Percentiles rank a stretch among this genome's conserved stretches.
Conservation (phyloP, 2,329 filamentous ascomycete species). For the Saccharata proteae region DNA sequence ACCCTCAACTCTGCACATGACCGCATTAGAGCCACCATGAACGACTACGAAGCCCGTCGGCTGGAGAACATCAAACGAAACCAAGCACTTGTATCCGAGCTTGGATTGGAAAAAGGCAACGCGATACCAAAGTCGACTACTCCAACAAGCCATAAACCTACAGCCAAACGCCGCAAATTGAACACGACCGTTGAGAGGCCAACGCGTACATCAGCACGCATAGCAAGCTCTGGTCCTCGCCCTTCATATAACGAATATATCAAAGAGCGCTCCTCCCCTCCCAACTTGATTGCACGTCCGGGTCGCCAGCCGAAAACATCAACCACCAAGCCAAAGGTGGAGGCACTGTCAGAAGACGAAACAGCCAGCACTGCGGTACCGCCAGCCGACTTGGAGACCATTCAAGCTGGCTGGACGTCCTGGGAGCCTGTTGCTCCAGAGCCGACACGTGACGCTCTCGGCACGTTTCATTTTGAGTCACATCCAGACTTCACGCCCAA, state of each 20-base stretch:
- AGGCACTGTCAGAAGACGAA: not conserved
- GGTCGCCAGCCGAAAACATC: not conserved
- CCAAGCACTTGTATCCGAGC: slow-evolving; percentile 33
- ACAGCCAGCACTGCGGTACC: not conserved
- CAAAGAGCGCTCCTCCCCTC: no score
- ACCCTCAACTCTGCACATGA: no score
- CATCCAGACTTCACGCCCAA: slow-evolving; percentile 38
- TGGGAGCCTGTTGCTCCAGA: slow-evolving; percentile 30
- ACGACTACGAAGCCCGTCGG: slow-evolving; percentile 34
- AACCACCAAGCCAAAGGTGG: not conserved
- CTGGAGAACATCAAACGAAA: slow-evolving; percentile 39
- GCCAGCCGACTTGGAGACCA: slow-evolving; percentile 15
- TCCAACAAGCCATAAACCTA: slow-evolving; percentile 12
- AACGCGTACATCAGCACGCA: slow-evolving; percentile 35
- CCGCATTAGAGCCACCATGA: no score
- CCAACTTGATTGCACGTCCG: no score
- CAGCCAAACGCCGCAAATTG: slow-evolving; percentile 30
- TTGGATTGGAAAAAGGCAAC: slow-evolving; percentile 30
- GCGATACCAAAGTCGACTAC: slow-evolving; percentile 9
- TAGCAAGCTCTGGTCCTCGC: slow-evolving; percentile 28
- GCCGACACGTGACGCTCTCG: slow-evolving; percentile 31
- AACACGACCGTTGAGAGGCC: slow-evolving; percentile 17
- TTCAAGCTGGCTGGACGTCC: slow-evolving; percentile 29
- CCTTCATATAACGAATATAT: slow-evolving; percentile 30
- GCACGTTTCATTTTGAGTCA: slow-evolving; percentile 34